These are phyloP conservation scores for Teratosphaeria gauchensis DNA, from an alignment of 2,329 filamentous ascomycete genomes.

Conservation along the genomic window DNA sequence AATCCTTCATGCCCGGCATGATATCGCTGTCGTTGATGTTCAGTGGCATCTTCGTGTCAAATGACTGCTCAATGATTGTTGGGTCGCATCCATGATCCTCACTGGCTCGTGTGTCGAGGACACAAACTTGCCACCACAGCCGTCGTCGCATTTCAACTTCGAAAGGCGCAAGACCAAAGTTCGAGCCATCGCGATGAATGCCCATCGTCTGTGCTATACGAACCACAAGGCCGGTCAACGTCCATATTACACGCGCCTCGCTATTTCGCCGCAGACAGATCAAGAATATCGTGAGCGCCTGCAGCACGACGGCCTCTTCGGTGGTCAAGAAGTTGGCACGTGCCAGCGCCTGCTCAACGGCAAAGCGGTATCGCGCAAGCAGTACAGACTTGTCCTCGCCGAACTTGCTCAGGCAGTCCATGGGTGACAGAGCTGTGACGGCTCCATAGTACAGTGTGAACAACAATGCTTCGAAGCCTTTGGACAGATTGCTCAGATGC, in stretches of 20 bases:
- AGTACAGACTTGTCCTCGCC: slow-evolving; percentile 43
- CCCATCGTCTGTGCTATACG: slow-evolving; percentile 52
- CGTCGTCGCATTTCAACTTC: slow-evolving; percentile 51
- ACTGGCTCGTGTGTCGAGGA: slow-evolving; percentile 50
- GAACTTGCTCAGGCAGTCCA: slow-evolving; percentile 40
- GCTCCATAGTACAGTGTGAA: slow-evolving; percentile 55
- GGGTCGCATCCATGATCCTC: slow-evolving; percentile 57
- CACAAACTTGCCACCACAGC: slow-evolving; percentile 51
- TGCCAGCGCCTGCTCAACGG: slow-evolving; percentile 53
- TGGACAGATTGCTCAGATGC: slow-evolving; percentile 49
- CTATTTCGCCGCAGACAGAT: slow-evolving; percentile 45
- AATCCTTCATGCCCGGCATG: slow-evolving; percentile 38
- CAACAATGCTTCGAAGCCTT: slow-evolving; percentile 48
- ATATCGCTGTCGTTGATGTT: slow-evolving; percentile 49
- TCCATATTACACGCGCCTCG: slow-evolving; percentile 46
- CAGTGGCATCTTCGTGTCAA: slow-evolving; percentile 50
- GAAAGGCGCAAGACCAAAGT: slow-evolving; percentile 48
- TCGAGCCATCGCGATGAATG: slow-evolving; percentile 49
- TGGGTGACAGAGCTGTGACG: slow-evolving; percentile 40
- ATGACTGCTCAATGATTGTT: slow-evolving; percentile 47
- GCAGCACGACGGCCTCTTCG: slow-evolving; percentile 52
- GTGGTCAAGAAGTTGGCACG: slow-evolving; percentile 54
- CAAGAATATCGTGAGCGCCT: slow-evolving; percentile 54
- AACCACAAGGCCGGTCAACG: slow-evolving; percentile 48
- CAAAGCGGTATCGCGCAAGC: slow-evolving; percentile 51